Base-by-base conservation (phyloP, 805 yeast genomes). In the Candida xyloterini region DNA sequence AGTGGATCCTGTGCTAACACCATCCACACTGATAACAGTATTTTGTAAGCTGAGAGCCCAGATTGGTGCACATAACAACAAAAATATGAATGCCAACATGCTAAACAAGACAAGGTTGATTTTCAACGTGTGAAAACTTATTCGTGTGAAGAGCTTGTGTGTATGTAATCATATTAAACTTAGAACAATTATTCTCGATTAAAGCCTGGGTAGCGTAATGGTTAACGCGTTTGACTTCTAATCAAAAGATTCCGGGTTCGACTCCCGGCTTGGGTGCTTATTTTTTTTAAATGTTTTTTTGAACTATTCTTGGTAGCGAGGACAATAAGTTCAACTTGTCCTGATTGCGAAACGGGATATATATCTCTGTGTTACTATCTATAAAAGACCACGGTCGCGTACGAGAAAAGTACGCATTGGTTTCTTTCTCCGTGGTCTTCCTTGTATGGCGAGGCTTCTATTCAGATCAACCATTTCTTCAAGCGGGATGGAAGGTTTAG, bases 141-240 rank as follows among this genome's bases (percentile, higher is more conserved):
- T 11, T 21, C 25, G 24, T 20, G 25, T 13, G 6, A 16, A 6
- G 20, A 29, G 13, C 5, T 18, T n/a, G 21, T 8, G n/a, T 29
- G 10, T 3, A 14, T 8, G 15, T 13, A n/a, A 6, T 18, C 20
- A 18, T 18, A 6, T 18, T 6, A 18, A 18, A 18, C 6, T 5
- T 6, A 18, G 20, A 23, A 5, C 23, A 23, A 5, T 23, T 11
- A 9, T 23, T 23, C 6, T 18, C n/a, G 25, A 23, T 23, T 23
- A 23, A 23, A 23, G 76, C 75, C 74, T 68, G 75, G 66, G 78
- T 73, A 71, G 79, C 79, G 78, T 71, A 73, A 73, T 73, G 78
- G 79, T 73, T 72, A 73, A 71, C 79, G 78, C 79, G 76, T 73
- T 73, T 73, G 78, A 73, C 77, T 73, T 73, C 78, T 73, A 72